Evolutionary conservation across 805 yeast species (phyloP).

Genomic region (Lipomyces starkeyi): DNA sequence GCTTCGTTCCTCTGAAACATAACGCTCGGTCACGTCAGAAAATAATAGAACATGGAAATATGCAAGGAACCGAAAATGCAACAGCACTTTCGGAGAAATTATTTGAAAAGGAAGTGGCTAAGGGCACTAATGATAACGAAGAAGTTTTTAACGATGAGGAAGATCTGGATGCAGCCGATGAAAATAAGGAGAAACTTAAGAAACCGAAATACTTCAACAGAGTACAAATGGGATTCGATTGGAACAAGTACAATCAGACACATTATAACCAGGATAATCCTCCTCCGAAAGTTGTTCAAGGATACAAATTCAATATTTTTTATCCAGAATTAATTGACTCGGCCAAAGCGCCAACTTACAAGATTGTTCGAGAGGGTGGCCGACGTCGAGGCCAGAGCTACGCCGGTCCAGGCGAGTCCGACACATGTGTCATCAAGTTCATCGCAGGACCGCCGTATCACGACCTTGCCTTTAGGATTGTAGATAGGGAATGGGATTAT

Average conservation of each 20-base stretch:
- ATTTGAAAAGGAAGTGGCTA: constrained; percentile 24
- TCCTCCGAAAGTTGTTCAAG: constrained; percentile 49
- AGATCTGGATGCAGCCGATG: constrained; percentile 14
- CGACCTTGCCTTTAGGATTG: constrained; percentile 46
- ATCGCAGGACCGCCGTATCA: constrained; percentile 47
- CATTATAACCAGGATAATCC: constrained; percentile 47
- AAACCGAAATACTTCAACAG: constrained; percentile 45
- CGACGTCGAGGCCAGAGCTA: constrained; percentile 12
- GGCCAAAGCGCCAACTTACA: constrained; percentile 44
- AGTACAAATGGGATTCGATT: constrained; percentile 47
- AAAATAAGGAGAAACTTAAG: constrained; percentile 9
- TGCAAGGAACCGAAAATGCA: background rate
- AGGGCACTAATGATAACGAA: constrained; percentile 36
- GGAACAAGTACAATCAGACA: constrained; percentile 48
- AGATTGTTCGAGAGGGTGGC: constrained; percentile 39
- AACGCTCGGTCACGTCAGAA: background rate
- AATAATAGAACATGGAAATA: background rate
- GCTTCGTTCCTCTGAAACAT: constrained; percentile 29
- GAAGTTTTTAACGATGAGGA: constrained; percentile 39
- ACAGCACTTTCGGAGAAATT: constrained; percentile 3
- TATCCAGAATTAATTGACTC: constrained; percentile 45
- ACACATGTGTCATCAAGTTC: constrained; percentile 45
- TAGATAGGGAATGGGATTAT: constrained; percentile 48
- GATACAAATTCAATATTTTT: constrained; percentile 47
- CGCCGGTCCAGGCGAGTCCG: constrained; percentile 31